Evolutionary conservation across 495 filamentous ascomycete species (phyloP), one percentile per base, ranked within the genome.

Genomic region (Melanomma pulvis-pyrius): DNA sequence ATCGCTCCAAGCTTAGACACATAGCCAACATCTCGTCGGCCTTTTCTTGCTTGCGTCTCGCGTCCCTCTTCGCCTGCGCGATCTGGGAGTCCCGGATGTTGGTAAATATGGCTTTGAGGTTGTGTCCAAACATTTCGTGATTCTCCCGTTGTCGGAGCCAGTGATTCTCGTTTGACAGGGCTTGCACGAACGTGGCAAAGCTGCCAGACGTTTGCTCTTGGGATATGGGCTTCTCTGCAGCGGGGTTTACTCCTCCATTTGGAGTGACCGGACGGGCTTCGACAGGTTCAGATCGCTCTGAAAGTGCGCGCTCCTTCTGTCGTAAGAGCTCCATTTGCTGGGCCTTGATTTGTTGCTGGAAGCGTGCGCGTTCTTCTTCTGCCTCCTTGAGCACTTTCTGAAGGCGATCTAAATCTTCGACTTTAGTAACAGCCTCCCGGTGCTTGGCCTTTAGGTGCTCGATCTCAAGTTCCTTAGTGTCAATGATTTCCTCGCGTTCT

Each of bases 391-490:
- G 53, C 48, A 60, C 59, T 11, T 25, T 39, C n/a, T 59, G 17
- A 6, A 61, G 32, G 13, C 24, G 51, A 19, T 91, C 88, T 1
- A 91, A 81, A 32, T 88, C 87, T 28, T 80, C 81, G 58, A 92
- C 88, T 24, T 80, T 78, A 26, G 83, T 81, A 24, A 82, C 79
- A 73, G 89, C 87, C 70, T 91, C 89, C 32, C 88, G 84, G 13
- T 90, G 85, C 68, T 96, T 92, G 24, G 83, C 82, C 73, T 97
- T 93, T 48, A 98, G 88, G 5, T 91, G 90, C 76, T 97, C 94
- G 72, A 96, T 93, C 75, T 96, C 96, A 64, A 96, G 89, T 2
- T 86, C 84, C 11, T 92, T 83, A 32, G 91, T 90, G 68, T 90
- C 88, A 21, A 92, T 79, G 25, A 80, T 80, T 61, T 89, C 81